Base-by-base conservation (phyloP, 257 asterid species). In the Orobanche coerulescens region DNA sequence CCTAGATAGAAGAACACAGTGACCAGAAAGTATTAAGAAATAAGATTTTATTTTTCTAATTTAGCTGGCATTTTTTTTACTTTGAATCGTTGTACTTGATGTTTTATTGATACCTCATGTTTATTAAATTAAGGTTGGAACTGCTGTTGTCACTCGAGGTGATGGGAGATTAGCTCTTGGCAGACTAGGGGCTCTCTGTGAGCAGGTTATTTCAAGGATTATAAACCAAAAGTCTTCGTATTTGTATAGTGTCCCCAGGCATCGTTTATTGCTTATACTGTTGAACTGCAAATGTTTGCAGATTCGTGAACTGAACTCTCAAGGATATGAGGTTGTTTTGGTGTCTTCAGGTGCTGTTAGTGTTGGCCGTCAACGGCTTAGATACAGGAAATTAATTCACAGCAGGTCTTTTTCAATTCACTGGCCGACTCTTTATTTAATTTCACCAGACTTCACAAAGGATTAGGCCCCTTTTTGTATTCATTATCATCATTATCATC, bases 281-380 rank as follows among this genome's bases (percentile, higher is more conserved):
- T 58, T 58, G 30, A n/a, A 59, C 36, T 71, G 51, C 71, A 67
- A 67, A 33, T 54, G 70, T 33, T 25, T 84, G 79, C 92, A 93
- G 99, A 84, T 93, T 74, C 94, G 81, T 15, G 97, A 89, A 63
- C 73, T 93, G 58, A 89, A 81, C 77, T 44, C 82, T 56, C 86
- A 80, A 72, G 99, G 96, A 58, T 85, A 80, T 60, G 97, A 89
- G 78, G 92, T 93, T 71, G 83, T 93, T 76, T 80, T 93, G 82
- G 99, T 93, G 61, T 73, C 95, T 46, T 93, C 99, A 39, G 99
- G 99, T 73, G 97, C 99, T 39, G 95, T 93, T 65, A 96, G 97
- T 61, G 96, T 75, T 68, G 99, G 99, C 64, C 95, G 99, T 31
- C 97, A 93, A 67, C 80, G 95, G 58, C 94, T 93, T 53, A 76